Evolutionary conservation across 2,329 filamentous ascomycete species (phyloP), one percentile per base, ranked within the genome.

Genomic region (Chalara sp.): DNA sequence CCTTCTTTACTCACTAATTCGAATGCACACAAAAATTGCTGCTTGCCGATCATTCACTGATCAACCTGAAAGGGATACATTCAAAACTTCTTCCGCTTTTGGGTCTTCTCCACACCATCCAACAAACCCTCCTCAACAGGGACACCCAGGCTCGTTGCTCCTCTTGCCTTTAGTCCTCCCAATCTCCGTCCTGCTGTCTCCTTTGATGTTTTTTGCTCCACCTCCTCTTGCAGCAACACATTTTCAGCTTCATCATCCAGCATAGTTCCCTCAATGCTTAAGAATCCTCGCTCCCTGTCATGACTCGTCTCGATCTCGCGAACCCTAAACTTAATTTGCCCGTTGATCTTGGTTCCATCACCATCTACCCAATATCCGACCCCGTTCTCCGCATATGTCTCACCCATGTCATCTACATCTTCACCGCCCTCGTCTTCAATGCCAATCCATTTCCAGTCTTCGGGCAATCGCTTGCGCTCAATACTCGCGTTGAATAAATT

Each of bases 401-500:
- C 67, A 7, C 61, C 60, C 21, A 21, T 21, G 21, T 3, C 21
- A 21, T 21, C 21, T 21, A 21, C 21, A n/a, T 56, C 57, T 32
- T 66, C 63, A 39, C 63, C 65, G 5, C 66, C 63, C 42, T 64
- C 44, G 12, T 65, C 63, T 51, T 71, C 67, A 45, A 77, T 74
- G 49, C 76, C 73, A 12, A 89, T 76, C 86, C 89, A 97, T 54
- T 74, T 81, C 93, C 92, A 99, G 29, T 79, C 78, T 11, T 72
- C 68, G 0, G 93, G 93, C 12, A 99, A 73, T 35, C 88, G 77
- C 54, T 80, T 80, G 28, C 84, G 77, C 61, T 92, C 86, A 53
- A 99, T 87, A 42, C 86, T 89, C 1, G 92, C 88, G 59, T 93
- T 95, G 76, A 97, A 97, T 58, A 89, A 81, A 67, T 92, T 92